Percentiles rank a stretch among this genome's conserved stretches.
Conservation (phyloP, 2,329 filamentous ascomycete species). For the Neofusicoccum sp. region DNA sequence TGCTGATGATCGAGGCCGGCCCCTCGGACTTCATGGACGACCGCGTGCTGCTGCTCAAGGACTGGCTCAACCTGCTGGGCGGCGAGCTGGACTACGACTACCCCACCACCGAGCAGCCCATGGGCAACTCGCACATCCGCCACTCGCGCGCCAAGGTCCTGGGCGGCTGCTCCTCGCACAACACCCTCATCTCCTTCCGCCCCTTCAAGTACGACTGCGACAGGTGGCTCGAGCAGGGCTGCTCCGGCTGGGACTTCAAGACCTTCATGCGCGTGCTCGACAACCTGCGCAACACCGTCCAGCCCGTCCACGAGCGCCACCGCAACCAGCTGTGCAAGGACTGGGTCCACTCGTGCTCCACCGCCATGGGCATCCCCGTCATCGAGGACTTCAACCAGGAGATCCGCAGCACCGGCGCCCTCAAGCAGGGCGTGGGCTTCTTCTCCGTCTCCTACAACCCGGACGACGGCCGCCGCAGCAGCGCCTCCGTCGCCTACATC, state of each 20-base stretch:
- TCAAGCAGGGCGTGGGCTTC: conserved; percentile 81
- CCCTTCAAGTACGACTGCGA: conserved; percentile 88
- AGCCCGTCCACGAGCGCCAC: conserved; percentile 83
- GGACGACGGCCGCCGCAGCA: conserved; percentile 80
- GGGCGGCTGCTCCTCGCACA: conserved; percentile 90
- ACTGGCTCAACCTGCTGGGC: conserved; percentile 83
- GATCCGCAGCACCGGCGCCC: conserved; percentile 71
- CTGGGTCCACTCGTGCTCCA: conserved; percentile 81
- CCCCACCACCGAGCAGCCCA: conserved; percentile 85
- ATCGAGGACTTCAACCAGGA: conserved; percentile 85
- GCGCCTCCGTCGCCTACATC: conserved; percentile 88
- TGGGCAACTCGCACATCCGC: conserved; percentile 87
- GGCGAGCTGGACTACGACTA: conserved; percentile 91
- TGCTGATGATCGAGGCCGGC: conserved; percentile 84
- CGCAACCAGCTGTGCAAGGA: conserved; percentile 90
- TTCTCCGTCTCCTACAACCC: conserved; percentile 92
- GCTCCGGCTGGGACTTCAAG: conserved; percentile 83
- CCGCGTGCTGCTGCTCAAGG: conserved; percentile 80
- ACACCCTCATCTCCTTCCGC: conserved; percentile 90
- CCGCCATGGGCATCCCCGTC: conserved; percentile 77
- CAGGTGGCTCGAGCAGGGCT: conserved; percentile 80
- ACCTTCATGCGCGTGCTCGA: conserved; percentile 80
- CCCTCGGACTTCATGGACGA: conserved; percentile 89
- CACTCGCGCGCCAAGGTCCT: conserved; percentile 92
- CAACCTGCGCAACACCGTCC: conserved; percentile 85